Percentiles rank a stretch among this genome's conserved stretches.
Evolutionary conservation across 2,329 filamentous ascomycete genomes (phyloP).

Genomic region (Plectosphaerella cucumerina): DNA sequence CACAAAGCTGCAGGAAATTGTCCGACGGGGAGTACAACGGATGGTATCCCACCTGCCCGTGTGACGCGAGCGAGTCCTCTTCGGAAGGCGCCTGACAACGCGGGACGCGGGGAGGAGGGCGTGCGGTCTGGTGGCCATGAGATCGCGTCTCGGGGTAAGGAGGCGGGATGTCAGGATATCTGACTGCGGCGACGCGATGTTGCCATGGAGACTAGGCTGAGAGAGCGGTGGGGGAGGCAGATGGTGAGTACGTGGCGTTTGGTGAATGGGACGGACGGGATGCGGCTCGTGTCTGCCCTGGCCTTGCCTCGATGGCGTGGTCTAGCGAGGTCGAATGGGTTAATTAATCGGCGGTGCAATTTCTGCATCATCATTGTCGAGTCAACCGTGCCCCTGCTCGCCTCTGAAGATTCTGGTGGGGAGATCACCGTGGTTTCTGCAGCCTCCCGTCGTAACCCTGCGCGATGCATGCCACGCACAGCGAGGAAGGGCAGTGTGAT

Average conservation of each 20-base stretch:
- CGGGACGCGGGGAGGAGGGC: background rate
- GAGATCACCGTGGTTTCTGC: conserved; percentile 30
- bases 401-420: conserved; percentile 17
- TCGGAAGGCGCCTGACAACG: background rate
- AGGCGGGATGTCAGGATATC: no score
- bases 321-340: no score
- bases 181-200: no score
- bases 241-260: no score
- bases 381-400: conserved; percentile 27
- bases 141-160: background rate
- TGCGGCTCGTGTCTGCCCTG: background rate
- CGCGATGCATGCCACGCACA: background rate
- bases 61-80: background rate
- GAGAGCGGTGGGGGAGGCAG: no score
- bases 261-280: no score
- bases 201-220: no score
- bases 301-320: no score
- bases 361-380: conserved; percentile 22
- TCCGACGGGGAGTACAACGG: conserved; percentile 11
- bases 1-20: conserved; percentile 2
- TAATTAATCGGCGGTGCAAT: background rate
- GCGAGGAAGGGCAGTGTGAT: no score
- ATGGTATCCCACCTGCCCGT: background rate
- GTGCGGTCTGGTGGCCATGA: background rate
- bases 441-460: conserved; percentile 24